phyloP scores from a whole-genome alignment of 345 rosid genomes.

The Cardamine occulta region DNA sequence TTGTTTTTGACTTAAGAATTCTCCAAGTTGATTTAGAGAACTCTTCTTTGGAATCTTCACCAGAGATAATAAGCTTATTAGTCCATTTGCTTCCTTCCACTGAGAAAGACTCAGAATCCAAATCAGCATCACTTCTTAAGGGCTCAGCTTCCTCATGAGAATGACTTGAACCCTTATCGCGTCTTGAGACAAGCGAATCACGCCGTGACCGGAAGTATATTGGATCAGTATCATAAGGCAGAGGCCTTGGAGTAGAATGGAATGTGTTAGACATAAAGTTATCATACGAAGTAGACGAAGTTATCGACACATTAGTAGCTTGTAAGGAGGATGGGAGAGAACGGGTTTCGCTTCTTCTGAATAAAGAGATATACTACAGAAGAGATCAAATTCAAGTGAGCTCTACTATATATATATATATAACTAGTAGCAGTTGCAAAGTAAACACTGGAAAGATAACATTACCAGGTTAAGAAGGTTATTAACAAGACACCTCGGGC shows the following conservation, averaged over 20 bases:
- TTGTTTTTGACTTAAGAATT: slow-evolving; percentile 53
- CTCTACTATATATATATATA: neutral
- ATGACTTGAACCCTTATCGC: slow-evolving; percentile 92
- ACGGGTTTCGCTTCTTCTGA: slow-evolving; percentile 76
- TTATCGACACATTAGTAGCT: slow-evolving; percentile 64
- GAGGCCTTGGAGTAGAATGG: slow-evolving; percentile 91
- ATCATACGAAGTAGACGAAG: slow-evolving; percentile 68
- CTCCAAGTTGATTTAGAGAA: slow-evolving; percentile 56
- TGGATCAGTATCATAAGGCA: slow-evolving; percentile 91
- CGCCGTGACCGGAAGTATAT: slow-evolving; percentile 60
- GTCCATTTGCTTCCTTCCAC: slow-evolving; percentile 65
- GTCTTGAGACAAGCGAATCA: slow-evolving; percentile 65
- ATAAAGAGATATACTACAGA: slow-evolving; percentile 70
- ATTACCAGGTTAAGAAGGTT: slow-evolving; percentile 70
- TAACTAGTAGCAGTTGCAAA: neutral
- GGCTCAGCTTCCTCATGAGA: slow-evolving; percentile 85
- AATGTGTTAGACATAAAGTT: slow-evolving; percentile 79
- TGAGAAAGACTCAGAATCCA: slow-evolving; percentile 60
- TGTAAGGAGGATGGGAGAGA: slow-evolving; percentile 76
- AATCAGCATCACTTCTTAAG: slow-evolving; percentile 63
- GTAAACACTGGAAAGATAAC: slow-evolving; percentile 22
- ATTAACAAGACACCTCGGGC: slow-evolving; percentile 73
- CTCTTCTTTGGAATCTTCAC: slow-evolving; percentile 67
- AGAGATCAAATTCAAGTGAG: slow-evolving; percentile 8
- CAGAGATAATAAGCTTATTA: slow-evolving; percentile 47